These are phyloP conservation scores for Trichoderma pleuroti DNA, from an alignment of 2,329 filamentous ascomycete species.

Conservation along the genomic window DNA sequence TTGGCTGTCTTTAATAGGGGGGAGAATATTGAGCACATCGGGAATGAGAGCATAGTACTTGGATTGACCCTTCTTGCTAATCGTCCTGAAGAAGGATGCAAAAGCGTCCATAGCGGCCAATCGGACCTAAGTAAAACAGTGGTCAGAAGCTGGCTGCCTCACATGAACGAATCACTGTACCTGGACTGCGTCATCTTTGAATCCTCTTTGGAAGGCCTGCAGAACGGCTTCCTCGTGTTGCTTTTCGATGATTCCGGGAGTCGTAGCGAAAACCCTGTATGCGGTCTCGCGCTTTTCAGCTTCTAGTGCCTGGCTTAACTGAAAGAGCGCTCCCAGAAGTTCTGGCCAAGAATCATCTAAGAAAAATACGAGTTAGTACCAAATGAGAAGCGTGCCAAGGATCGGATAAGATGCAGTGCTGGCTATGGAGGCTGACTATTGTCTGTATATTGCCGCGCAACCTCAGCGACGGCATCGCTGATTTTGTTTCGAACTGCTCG, in stretches of 20 bases:
- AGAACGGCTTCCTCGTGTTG: slow-evolving; percentile 91
- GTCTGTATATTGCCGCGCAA: slow-evolving; percentile 92
- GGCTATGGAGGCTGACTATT: slow-evolving; percentile 58
- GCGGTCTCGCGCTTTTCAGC: slow-evolving; percentile 84
- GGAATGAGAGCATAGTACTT: slow-evolving; percentile 87
- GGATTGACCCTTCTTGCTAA: slow-evolving; percentile 79
- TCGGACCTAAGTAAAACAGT: slow-evolving; percentile 60
- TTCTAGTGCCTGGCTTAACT: slow-evolving; percentile 82
- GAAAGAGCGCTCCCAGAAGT: slow-evolving; percentile 79
- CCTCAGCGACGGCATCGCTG: slow-evolving; percentile 93
- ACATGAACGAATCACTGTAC: slow-evolving; percentile 45
- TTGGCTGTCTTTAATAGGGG: slow-evolving; percentile 85
- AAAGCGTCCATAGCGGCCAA: slow-evolving; percentile 96
- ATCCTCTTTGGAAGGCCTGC: slow-evolving; percentile 83
- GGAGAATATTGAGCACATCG: slow-evolving; percentile 89
- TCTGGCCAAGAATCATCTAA: slow-evolving; percentile 85
- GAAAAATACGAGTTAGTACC: slow-evolving; percentile 23
- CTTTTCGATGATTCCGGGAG: slow-evolving; percentile 91
- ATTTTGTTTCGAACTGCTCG: slow-evolving; percentile 86
- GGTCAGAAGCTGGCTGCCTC: not conserved
- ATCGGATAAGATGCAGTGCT: not conserved
- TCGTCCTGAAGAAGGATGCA: slow-evolving; percentile 88
- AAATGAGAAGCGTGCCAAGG: not conserved
- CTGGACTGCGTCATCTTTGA: slow-evolving; percentile 79
- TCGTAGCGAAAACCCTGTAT: slow-evolving; percentile 92